These are phyloP conservation scores for Pilatotrama ljubarskyi DNA, from an alignment of 768 basidiomycete genomes.

Conservation along the genomic window DNA sequence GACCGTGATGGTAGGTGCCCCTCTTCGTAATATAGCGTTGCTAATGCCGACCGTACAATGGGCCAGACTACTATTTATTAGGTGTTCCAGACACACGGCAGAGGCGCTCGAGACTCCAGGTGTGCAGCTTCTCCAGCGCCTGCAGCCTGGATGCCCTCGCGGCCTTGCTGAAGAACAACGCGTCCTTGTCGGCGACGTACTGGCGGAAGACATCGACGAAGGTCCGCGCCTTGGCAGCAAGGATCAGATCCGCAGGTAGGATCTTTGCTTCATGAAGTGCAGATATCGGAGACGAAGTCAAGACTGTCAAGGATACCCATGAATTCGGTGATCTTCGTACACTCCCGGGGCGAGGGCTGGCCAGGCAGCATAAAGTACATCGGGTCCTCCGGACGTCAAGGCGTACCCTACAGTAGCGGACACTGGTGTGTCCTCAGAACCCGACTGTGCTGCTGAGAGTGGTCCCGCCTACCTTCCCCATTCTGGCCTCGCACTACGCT, in stretches of 20 bases:
- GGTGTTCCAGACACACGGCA: too few species aligned
- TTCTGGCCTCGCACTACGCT: conserved; percentile 58
- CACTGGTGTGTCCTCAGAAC: neutral
- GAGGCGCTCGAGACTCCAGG: too few species aligned
- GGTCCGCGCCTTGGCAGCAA: conserved; percentile 57
- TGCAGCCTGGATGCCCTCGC: conserved; percentile 42
- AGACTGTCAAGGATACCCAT: conserved; percentile 62
- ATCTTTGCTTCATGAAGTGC: conserved; percentile 46
- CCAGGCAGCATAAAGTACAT: conserved; percentile 51
- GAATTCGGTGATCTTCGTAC: conserved; percentile 61
- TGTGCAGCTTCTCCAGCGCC: conserved; percentile 48
- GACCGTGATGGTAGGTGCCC: too few species aligned
- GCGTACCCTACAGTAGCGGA: conserved; percentile 47
- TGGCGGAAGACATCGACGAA: conserved; percentile 55
- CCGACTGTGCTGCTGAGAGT: too few species aligned
- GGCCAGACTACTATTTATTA: too few species aligned
- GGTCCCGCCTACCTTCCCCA: conserved; percentile 56
- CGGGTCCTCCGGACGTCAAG: conserved; percentile 60
- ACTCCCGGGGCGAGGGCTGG: conserved; percentile 57
- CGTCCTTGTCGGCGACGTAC: conserved; percentile 40
- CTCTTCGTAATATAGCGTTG: too few species aligned
- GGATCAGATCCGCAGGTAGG: conserved; percentile 54
- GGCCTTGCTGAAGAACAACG: conserved; percentile 41
- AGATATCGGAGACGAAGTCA: conserved; percentile 65
- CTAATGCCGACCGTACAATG: too few species aligned